Evolutionary conservation across 2,329 filamentous ascomycete genomes (phyloP).

Genomic region (Penicillium nordicum): DNA sequence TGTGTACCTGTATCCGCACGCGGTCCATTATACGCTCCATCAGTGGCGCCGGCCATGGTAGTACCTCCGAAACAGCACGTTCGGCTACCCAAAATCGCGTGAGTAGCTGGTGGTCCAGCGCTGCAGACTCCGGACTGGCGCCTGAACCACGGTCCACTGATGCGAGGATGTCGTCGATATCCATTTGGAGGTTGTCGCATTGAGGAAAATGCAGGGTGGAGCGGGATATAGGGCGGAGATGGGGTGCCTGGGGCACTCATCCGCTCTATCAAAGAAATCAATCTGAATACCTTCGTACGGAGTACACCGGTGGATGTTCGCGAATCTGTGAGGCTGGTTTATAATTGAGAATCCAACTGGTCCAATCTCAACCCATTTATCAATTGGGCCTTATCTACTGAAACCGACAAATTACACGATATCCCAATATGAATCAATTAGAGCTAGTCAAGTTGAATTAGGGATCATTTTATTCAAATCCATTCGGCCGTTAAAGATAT

Average conservation of each 20-base stretch:
- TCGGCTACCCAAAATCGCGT: conserved; percentile 94
- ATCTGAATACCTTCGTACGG: neutral
- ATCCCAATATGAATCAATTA: neutral
- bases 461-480: neutral
- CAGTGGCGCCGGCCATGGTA: conserved; percentile 71
- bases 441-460: neutral
- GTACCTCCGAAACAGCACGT: conserved; percentile 81
- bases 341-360: neutral
- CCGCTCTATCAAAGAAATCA: neutral
- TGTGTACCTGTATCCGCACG: conserved; percentile 58
- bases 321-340: neutral
- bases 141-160: conserved; percentile 63
- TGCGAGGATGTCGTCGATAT: conserved; percentile 76
- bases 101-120: conserved; percentile 75
- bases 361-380: neutral
- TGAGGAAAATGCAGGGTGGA: conserved; percentile 10
- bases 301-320: neutral
- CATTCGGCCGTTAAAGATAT: neutral
- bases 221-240: conserved; percentile 35
- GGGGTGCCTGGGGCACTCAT: conserved; percentile 29
- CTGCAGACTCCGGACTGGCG: conserved; percentile 35
- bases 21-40: conserved; percentile 78
- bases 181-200: conserved; percentile 52
- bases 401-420: neutral
- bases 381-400: neutral